phyloP scores from a whole-genome alignment of 176 grass and related monocot species.

The Triticum urartu region DNA sequence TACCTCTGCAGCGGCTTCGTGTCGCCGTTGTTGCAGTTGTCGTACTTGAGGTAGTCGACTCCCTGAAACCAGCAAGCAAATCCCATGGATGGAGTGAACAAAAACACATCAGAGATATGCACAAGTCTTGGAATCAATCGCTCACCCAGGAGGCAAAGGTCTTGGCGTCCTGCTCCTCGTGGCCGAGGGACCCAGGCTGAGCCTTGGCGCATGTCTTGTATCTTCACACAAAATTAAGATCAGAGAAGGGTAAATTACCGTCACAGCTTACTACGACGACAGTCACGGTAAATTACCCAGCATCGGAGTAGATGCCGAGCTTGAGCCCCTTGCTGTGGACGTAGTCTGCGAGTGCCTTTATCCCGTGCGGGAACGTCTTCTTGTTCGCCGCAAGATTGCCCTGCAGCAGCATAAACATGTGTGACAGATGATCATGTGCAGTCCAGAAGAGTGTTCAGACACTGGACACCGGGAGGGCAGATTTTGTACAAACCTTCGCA shows the following conservation, averaged over 20 bases:
- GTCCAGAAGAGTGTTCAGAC: too few relatives aligned
- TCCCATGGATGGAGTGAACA: background rate
- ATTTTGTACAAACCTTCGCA: slow-evolving; percentile 29
- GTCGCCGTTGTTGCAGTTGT: slow-evolving; percentile 91
- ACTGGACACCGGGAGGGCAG: background rate
- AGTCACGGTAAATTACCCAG: slow-evolving; percentile 35
- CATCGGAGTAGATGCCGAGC: slow-evolving; percentile 92
- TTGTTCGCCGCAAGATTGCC: slow-evolving; percentile 61
- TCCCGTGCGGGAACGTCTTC: slow-evolving; percentile 75
- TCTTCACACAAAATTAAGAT: slow-evolving; percentile 7
- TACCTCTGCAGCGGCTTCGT: slow-evolving; percentile 71
- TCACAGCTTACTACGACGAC: background rate
- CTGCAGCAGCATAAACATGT: slow-evolving; percentile 10
- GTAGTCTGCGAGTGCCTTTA: slow-evolving; percentile 78
- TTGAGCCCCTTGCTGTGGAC: slow-evolving; percentile 89
- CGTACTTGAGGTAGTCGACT: slow-evolving; percentile 94
- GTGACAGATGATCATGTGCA: background rate
- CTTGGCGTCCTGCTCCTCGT: slow-evolving; percentile 73
- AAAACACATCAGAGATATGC: background rate
- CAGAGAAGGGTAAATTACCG: background rate
- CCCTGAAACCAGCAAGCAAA: slow-evolving; percentile 35
- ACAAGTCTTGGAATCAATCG: background rate
- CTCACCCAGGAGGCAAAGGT: slow-evolving; percentile 91
- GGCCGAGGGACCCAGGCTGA: slow-evolving; percentile 76
- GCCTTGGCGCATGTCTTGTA: slow-evolving; percentile 61